Evolutionary conservation across 768 basidiomycete genomes (phyloP).

Genomic region (Porpolomopsis calyptriformis): DNA sequence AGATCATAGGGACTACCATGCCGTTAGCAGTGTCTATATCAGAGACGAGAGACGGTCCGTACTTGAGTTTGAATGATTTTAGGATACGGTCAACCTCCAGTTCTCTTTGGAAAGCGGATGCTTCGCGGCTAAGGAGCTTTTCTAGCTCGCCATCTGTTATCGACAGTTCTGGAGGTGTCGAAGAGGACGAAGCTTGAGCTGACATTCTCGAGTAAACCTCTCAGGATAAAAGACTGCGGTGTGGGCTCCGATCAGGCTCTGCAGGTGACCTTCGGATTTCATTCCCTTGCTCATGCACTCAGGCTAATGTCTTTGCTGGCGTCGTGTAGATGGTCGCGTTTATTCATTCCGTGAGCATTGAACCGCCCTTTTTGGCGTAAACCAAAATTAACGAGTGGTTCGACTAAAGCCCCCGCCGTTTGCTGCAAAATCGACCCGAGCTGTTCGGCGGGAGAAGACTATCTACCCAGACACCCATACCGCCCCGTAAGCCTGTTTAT

Average conservation of each 20-base stretch:
- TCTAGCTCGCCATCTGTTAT: conserved; percentile 54
- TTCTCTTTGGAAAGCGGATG: conserved; percentile 78
- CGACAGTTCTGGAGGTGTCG: conserved; percentile 10
- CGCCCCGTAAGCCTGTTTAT: conserved; percentile 4
- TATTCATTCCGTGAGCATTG: too few species aligned
- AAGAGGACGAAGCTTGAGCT: conserved; percentile 7
- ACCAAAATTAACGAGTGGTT: too few species aligned
- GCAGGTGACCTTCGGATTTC: too few species aligned
- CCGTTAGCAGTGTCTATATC: conserved; percentile 1
- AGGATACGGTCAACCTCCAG: conserved; percentile 86
- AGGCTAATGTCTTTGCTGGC: too few species aligned
- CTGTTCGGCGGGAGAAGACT: conserved; percentile 4
- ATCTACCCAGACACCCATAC: conserved; percentile 10
- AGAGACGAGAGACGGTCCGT: conserved; percentile 17
- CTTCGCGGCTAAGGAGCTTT: conserved; percentile 67
- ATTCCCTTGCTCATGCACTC: too few species aligned
- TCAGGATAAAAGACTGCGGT: too few species aligned
- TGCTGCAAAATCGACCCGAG: background rate
- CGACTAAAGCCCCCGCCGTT: too few species aligned
- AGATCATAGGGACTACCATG: conserved; percentile 80
- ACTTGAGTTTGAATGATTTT: conserved; percentile 96
- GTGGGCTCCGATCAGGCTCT: too few species aligned
- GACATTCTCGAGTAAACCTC: conserved; percentile 3
- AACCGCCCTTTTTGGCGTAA: too few species aligned
- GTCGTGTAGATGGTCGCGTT: too few species aligned